Evolutionary conservation across 139 green algal species (phyloP).

Genomic region (Zygnema cylindricum): DNA sequence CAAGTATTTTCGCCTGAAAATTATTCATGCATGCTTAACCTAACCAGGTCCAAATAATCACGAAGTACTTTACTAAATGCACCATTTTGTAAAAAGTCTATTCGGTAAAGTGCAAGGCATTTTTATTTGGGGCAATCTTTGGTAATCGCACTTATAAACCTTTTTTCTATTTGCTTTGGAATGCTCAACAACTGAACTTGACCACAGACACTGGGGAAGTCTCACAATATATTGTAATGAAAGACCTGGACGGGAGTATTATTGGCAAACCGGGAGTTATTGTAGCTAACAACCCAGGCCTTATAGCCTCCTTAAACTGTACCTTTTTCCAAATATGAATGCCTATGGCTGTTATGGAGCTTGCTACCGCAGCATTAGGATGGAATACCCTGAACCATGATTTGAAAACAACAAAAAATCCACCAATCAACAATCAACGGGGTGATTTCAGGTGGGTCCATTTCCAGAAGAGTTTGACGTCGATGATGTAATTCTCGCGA

Average conservation of each 20-base stretch:
- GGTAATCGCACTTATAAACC: too few relatives aligned
- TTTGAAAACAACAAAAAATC: neutral
- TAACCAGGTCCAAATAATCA: too few relatives aligned
- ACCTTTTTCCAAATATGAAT: slow-evolving; percentile 8
- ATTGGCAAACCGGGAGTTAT: slow-evolving; percentile 13
- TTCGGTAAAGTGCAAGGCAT: too few relatives aligned
- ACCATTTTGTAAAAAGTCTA: too few relatives aligned
- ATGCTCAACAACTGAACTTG: neutral
- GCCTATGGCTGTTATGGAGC: slow-evolving; percentile 13
- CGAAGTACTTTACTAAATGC: too few relatives aligned
- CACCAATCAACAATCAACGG: neutral
- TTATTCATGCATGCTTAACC: too few relatives aligned
- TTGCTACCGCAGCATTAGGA: slow-evolving; percentile 34
- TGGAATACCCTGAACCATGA: slow-evolving; percentile 37
- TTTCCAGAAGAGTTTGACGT: neutral
- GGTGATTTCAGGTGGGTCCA: neutral
- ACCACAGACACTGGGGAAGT: neutral
- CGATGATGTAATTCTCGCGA: too few relatives aligned
- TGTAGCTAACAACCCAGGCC: slow-evolving; percentile 9
- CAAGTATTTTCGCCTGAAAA: too few relatives aligned
- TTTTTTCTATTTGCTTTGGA: too few relatives aligned
- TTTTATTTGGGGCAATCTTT: too few relatives aligned
- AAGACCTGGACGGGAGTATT: slow-evolving; percentile 14
- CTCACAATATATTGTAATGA: neutral
- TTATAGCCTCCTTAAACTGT: neutral